Percentiles rank a stretch among this genome's conserved stretches.
Conservation (phyloP, 73 alveolate species). For the Stentor roeselii region DNA sequence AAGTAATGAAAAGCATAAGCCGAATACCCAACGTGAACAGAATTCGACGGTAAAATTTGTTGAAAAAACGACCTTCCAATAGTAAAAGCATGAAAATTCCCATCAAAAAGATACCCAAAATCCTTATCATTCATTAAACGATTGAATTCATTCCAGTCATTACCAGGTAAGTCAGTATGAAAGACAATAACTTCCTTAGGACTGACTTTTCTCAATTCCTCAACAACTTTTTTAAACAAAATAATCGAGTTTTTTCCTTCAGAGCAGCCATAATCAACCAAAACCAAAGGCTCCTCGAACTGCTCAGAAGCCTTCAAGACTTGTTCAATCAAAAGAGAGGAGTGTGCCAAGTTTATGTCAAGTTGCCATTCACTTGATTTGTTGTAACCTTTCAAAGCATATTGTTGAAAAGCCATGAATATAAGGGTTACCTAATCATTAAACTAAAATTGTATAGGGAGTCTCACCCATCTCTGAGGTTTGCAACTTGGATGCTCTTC, state of each 20-base stretch:
- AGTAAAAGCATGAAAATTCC: neutral
- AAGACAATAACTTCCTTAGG: neutral
- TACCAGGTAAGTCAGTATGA: conserved; percentile 12
- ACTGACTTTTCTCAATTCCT: neutral
- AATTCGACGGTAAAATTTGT: neutral
- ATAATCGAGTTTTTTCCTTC: conserved; percentile 15
- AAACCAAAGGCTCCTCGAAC: neutral
- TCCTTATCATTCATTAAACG: neutral
- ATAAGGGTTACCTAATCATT: no score
- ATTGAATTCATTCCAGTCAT: neutral
- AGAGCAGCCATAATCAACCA: conserved; percentile 4
- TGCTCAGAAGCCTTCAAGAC: neutral
- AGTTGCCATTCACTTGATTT: neutral
- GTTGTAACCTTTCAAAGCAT: neutral
- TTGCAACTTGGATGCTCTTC: no score
- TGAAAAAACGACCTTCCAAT: conserved; percentile 13
- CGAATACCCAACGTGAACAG: conserved; percentile 10
- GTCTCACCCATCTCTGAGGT: no score
- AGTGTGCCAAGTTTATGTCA: neutral
- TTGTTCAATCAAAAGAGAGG: neutral
- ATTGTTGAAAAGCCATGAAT: neutral
- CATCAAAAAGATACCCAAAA: neutral
- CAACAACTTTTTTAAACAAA: neutral
- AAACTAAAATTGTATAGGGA: no score
- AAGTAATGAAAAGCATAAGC: neutral